Evolutionary conservation across 108 stramenopile genomes (phyloP).

Genomic region (Pseudonitzschia multiseries): DNA sequence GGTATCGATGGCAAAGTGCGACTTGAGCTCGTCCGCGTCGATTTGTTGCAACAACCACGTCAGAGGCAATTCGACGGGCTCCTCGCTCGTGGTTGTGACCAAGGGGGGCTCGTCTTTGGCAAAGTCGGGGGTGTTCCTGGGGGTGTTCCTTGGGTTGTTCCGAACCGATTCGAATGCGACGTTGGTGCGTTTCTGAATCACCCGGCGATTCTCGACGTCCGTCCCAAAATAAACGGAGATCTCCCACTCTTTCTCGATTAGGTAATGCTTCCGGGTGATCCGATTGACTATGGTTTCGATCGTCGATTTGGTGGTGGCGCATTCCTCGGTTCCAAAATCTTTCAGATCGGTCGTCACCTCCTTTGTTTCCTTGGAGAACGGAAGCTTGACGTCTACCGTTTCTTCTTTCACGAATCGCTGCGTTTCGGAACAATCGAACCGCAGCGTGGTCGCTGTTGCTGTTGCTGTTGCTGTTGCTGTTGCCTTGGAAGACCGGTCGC

Average conservation of each 20-base stretch:
- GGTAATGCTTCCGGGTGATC: slow-evolving; percentile 58
- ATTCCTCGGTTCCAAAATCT: neutral
- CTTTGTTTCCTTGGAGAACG: neutral
- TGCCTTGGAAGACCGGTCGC: slow-evolving; percentile 12
- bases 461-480: no score
- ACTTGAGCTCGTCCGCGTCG: slow-evolving; percentile 17
- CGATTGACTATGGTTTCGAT: slow-evolving; percentile 35
- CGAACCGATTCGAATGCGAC: neutral
- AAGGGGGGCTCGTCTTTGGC: no score
- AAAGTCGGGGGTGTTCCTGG: no score
- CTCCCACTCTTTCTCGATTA: slow-evolving; percentile 34
- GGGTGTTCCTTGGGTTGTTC: no score
- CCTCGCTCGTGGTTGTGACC: no score
- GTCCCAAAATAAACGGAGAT: slow-evolving; percentile 47
- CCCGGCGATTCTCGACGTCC: slow-evolving; percentile 27
- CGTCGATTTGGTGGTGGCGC: slow-evolving; percentile 16
- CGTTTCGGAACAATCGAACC: slow-evolving; percentile 49
- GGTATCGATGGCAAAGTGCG: slow-evolving; percentile 54
- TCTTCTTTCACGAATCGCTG: slow-evolving; percentile 54
- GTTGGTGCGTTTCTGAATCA: slow-evolving; percentile 38
- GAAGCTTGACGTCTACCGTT: slow-evolving; percentile 28
- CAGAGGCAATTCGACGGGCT: slow-evolving; percentile 55
- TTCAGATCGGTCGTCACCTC: neutral
- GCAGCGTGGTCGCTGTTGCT: slow-evolving; percentile 38
- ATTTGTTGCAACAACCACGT: slow-evolving; percentile 71